Base-by-base conservation (phyloP, 1,139 yeast species). In the Candida sp. region DNA sequence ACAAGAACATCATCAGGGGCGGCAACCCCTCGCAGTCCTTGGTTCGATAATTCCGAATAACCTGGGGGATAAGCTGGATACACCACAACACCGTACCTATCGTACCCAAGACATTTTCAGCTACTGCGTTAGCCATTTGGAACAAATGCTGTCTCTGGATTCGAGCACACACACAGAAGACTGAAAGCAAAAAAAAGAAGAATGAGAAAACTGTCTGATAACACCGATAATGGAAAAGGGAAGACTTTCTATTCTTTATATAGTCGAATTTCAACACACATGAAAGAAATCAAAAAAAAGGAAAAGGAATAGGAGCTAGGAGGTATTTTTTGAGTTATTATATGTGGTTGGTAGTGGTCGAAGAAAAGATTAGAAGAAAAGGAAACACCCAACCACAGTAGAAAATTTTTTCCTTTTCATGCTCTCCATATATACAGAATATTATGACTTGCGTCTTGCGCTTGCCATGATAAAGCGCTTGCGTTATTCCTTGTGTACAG, bases 31-130 rank as follows among this genome's bases (percentile, higher is more conserved):
- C 88, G 55, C 96, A 88, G 63, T 90, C 83, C 61, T 92, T 91
- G n/a, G 78, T 78, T 50, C 76, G 75, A 70, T 80, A 90, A 65
- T 93, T 92, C 63, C 84, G 75, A 49, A 84, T 74, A 48, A 92
- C 85, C 66, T 92, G 98, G 2, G 98, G 98, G 2, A 90, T 77
- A 58, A 92, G 73, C 68, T 93, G 98, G 56, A 92, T 73, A 67
- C 97, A 92, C 97, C 98, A 93, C 54, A 90, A 78, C 4, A 92
- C 83, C 0, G 98, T 92, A 12, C 97, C 98, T 2, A 88, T 77
- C 7, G 97, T 90, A n/a, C 90, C 97, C 53, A 91, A 77, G 7
- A 89, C 92, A 48, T 90, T 90, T 27, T 90, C 84, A 1, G 90
- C 90, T 9, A 74, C 76, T 28, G 51, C 62, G 56, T 66, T 67